Base-by-base conservation (phyloP, 2,329 filamentous ascomycete species). In the Colletotrichum sp. region DNA sequence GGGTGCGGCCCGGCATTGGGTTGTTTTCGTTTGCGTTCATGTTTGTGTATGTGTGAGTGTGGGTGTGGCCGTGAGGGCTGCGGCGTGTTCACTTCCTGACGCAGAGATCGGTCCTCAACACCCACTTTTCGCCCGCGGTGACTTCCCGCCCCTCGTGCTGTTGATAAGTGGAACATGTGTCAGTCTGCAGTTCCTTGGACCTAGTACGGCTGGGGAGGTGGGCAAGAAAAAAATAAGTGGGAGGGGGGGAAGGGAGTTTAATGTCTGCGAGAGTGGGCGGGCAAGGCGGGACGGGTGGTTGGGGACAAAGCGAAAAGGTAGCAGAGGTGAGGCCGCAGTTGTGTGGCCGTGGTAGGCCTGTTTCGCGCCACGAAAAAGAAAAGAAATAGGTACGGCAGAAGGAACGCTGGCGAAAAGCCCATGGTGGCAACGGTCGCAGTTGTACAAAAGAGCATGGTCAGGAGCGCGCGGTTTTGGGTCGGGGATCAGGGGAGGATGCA, bases 121-220 rank as follows among this genome's bases (percentile, higher is more conserved):
- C 93, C 96, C 96, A 98, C 85, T 98, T 98, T 86, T 98, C 95
- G 12, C 96, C 96, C 57, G 90, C 88, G 2, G 86, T 90, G 1
- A 98, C 96, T 82, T 98, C 93, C 73, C 91, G 90, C 1, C 96
- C 96, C 84, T 98, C 96, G 84, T 98, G 96, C 90, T 92, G 64
- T 75, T 73, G 73, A 73, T 73, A 64, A 75, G 43, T 68, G 63
- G 43, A 72, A 64, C 64, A 73, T 68, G 69, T 73, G 70, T 75
- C 73, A 75, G 73, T 75, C 26, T 73, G 43, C 64, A 43, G 43
- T 43, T 21, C 32, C 26, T 75, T 15, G 6, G 48, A 39, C 75
- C 48, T 30, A 15, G 77, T 69, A 57, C 24, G 34, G 66, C 72
- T 32, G 39, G 36, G 66, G 60, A 60, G 59, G 24, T 15, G 18